Evolutionary conservation across 139 green algal genomes (phyloP).

Genomic region (Pedinophyceae sp.): DNA sequence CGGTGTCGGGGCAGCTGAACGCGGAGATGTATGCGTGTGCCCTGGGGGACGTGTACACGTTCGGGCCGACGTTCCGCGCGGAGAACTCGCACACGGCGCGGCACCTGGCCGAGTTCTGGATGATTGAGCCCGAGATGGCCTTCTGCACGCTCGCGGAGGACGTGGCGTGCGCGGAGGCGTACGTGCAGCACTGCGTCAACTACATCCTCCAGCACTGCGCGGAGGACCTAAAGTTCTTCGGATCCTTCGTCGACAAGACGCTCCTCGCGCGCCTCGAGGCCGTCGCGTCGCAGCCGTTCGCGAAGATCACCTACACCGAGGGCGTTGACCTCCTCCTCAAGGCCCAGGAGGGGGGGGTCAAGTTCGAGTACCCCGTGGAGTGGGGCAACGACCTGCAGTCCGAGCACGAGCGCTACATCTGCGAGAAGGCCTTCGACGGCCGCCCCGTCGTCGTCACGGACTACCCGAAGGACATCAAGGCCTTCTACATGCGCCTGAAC

Average conservation of each 20-base stretch:
- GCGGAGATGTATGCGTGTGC: constrained; percentile 50
- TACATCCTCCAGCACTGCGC: constrained; percentile 40
- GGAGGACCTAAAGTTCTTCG: constrained; percentile 59
- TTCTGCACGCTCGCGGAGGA: constrained; percentile 44
- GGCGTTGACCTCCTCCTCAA: constrained; percentile 38
- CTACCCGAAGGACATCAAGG: constrained; percentile 58
- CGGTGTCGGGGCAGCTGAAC: constrained; percentile 86
- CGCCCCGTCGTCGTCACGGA: constrained; percentile 32
- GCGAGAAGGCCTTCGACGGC: neutral
- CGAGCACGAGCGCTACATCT: constrained; percentile 59
- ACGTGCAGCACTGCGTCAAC: constrained; percentile 38
- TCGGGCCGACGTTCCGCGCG: constrained; percentile 42
- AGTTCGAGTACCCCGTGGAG: constrained; percentile 53
- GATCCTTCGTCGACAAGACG: constrained; percentile 32
- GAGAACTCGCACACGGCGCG: constrained; percentile 38
- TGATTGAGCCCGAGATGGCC: constrained; percentile 72
- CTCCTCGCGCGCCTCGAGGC: constrained; percentile 2
- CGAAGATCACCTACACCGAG: constrained; percentile 51
- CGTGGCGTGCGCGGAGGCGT: constrained; percentile 51
- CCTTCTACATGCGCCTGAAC: constrained; percentile 71
- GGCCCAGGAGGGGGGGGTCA: constrained; percentile 9
- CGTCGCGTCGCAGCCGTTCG: constrained; percentile 26
- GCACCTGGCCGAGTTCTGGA: constrained; percentile 78
- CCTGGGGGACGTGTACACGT: constrained; percentile 54
- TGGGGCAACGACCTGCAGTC: constrained; percentile 39